Conservation (phyloP, 2,329 filamentous ascomycete genomes). For the Phaeoacremonium minimum region DNA sequence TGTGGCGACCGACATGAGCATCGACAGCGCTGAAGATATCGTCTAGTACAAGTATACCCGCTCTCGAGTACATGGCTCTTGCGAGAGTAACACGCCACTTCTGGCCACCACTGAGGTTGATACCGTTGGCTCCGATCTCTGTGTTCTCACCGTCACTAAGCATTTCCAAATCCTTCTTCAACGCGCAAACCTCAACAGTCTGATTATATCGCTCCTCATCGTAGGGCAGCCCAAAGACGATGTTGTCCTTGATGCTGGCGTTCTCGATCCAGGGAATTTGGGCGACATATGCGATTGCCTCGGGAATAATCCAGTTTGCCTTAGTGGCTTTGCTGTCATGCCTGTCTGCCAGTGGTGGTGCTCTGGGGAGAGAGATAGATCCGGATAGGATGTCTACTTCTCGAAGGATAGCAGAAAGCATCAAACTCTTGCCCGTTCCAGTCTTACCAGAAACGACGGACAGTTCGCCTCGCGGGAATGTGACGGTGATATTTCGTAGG, state of each 20-base stretch:
- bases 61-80: slow-evolving; percentile 73
- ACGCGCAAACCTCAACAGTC: slow-evolving; percentile 67
- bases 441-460: slow-evolving; percentile 75
- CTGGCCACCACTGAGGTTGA: slow-evolving; percentile 80
- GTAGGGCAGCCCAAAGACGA: slow-evolving; percentile 70
- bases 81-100: slow-evolving; percentile 80
- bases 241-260: slow-evolving; percentile 72
- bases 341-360: slow-evolving; percentile 47
- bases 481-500: slow-evolving; percentile 58
- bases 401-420: slow-evolving; percentile 70
- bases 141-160: slow-evolving; percentile 73
- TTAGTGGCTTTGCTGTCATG: slow-evolving; percentile 59
- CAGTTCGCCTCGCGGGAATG: slow-evolving; percentile 64
- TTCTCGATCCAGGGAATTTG: slow-evolving; percentile 87
- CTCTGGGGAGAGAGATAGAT: slow-evolving; percentile 48
- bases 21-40: slow-evolving; percentile 84
- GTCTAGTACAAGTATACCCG: slow-evolving; percentile 72
- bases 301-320: slow-evolving; percentile 65
- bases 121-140: slow-evolving; percentile 79
- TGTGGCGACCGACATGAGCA: slow-evolving; percentile 73
- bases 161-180: slow-evolving; percentile 73
- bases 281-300: slow-evolving; percentile 68
- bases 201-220: slow-evolving; percentile 66
- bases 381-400: slow-evolving; percentile 70
- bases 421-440: slow-evolving; percentile 71